phyloP scores from a whole-genome alignment of 345 rosid species.

The Eucalyptus paniculata region DNA sequence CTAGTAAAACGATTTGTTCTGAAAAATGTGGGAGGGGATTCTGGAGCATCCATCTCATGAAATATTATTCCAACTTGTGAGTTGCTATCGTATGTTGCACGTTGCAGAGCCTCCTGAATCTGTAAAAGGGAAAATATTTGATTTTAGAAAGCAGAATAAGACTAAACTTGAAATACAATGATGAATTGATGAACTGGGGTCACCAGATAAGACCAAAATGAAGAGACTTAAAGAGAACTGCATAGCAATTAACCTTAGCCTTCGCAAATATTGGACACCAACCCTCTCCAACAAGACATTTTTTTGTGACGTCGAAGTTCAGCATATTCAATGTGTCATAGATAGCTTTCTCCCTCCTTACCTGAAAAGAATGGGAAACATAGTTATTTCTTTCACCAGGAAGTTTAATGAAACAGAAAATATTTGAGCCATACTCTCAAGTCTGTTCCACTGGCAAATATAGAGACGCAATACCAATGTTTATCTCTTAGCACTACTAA shows the following conservation, averaged over 20 bases:
- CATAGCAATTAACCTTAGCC: constrained; percentile 38
- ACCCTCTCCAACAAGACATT: constrained; percentile 97
- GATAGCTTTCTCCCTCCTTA: constrained; percentile 80
- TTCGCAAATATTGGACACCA: constrained; percentile 95
- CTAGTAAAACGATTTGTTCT: constrained; percentile 78
- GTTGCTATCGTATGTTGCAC: constrained; percentile 86
- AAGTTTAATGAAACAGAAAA: not conserved
- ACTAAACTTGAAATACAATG: not conserved
- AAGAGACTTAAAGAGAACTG: not conserved
- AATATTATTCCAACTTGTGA: constrained; percentile 92
- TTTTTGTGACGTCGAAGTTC: constrained; percentile 96
- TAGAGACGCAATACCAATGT: not conserved
- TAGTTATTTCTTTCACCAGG: not conserved
- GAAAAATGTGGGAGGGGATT: constrained; percentile 94
- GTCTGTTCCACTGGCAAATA: not conserved
- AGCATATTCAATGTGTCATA: constrained; percentile 91
- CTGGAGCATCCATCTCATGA: constrained; percentile 83
- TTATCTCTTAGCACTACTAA: not conserved
- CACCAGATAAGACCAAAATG: not conserved
- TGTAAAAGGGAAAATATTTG: constrained; percentile 6
- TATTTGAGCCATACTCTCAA: not conserved
- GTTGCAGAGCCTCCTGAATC: constrained; percentile 90
- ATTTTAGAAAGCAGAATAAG: not conserved
- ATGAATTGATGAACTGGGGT: not conserved
- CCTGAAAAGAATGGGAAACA: constrained; percentile 18